These are phyloP conservation scores for Phytophthora niederhauseri DNA, from an alignment of 352 stramenopile species.

Conservation along the genomic window DNA sequence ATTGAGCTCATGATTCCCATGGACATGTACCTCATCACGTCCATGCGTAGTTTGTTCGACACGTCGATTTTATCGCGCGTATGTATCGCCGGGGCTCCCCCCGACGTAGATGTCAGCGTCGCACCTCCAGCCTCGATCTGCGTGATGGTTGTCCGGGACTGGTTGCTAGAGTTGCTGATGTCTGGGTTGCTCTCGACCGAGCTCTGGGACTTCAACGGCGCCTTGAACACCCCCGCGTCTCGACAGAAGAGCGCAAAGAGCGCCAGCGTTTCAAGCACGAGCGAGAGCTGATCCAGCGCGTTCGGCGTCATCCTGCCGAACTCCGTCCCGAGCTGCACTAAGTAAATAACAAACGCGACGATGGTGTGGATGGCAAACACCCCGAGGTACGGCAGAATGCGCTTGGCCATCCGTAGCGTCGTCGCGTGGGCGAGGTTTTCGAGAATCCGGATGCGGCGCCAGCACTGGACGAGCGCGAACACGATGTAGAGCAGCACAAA, in stretches of 20 bases:
- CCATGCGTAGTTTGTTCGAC: slow-evolving; percentile 81
- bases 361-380: slow-evolving; percentile 65
- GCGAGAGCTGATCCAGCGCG: slow-evolving; percentile 70
- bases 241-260: slow-evolving; percentile 81
- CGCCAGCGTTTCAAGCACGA: slow-evolving; percentile 70
- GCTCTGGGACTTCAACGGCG: slow-evolving; percentile 5
- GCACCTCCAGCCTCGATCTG: slow-evolving; percentile 38
- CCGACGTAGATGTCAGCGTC: slow-evolving; percentile 32
- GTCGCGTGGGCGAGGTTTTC: slow-evolving; percentile 80
- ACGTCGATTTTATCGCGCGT: slow-evolving; percentile 61
- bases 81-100: neutral
- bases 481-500: slow-evolving; percentile 74
- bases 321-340: slow-evolving; percentile 42
- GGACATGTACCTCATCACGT: slow-evolving; percentile 90
- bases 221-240: slow-evolving; percentile 67
- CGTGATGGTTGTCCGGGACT: slow-evolving; percentile 24
- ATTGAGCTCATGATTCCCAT: slow-evolving; percentile 83
- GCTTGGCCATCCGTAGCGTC: slow-evolving; percentile 83
- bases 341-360: slow-evolving; percentile 59
- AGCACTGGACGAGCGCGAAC: slow-evolving; percentile 59
- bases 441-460: slow-evolving; percentile 71
- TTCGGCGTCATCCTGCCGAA: slow-evolving; percentile 54
- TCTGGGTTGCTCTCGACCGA: neutral
- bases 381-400: slow-evolving; percentile 78
- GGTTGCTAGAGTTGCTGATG: slow-evolving; percentile 22